Base-by-base conservation (phyloP, 2,329 filamentous ascomycete genomes). In the Ceratocystis huliohia region DNA sequence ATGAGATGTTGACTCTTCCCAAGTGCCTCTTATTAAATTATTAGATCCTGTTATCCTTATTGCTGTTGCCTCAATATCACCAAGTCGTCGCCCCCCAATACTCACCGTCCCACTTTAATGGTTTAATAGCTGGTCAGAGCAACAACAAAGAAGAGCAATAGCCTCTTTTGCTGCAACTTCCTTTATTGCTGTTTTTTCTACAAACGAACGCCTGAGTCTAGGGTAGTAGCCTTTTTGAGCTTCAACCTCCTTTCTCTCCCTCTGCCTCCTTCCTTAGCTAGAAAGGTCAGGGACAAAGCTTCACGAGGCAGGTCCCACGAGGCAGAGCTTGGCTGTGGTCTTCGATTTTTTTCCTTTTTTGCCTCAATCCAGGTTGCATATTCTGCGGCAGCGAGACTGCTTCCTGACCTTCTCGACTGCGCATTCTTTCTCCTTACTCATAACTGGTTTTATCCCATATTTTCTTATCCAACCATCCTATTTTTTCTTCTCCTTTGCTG, bases 241-340 rank as follows among this genome's bases (percentile, higher is more conserved):
- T 59, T 59, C 28, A 59, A 22, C 30, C 22, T 25, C 48, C 48
- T 41, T 41, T 28, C 48, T 7, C 48, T 8, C 22, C 7, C 48
- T 20, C 20, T 15, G 5, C 15, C 48, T 53, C 25, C 48, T 53
- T 28, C 30, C 44, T 17, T 15, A 13, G n/a, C n/a, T 25, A 17
- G 28, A 25, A 64, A 6, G 48, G 28, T 8, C 37, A 45, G 10
- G 8, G 48, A 37, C 28, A 56, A 50, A 48, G 33, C 46, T 64
- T 50, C 46, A 56, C n/a, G n/a, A 33, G 59, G 30, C 46, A 66
- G 45, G 59, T 56, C 45, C 59, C 33, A 44, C 65, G 59, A 66
- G 65, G 59, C 46, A 45, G 28, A 30, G 48, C 48, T 53, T 15
- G 37, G 1, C 15, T 28, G 22, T 8, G 13, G 53, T 37, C 64